Evolutionary conservation across 2,329 filamentous ascomycete species (phyloP).

Genomic region (Clonostachys byssicola): DNA sequence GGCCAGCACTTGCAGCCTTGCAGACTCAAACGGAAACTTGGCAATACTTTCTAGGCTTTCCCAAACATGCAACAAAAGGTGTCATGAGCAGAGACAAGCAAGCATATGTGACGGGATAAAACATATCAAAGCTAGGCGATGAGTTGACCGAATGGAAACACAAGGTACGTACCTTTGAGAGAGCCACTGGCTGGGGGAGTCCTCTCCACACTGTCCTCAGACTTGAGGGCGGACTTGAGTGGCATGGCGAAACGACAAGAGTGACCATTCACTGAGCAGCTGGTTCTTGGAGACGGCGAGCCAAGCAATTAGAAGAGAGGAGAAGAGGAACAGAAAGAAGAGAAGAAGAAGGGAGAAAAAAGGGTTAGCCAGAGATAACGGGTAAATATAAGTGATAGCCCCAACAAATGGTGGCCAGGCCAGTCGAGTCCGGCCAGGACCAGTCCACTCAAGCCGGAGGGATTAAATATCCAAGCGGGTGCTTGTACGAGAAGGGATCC

Average conservation of each 20-base stretch:
- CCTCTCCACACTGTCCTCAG: constrained; percentile 33
- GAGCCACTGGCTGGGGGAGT: constrained; percentile 27
- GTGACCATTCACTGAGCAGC: neutral
- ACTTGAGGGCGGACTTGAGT: constrained; percentile 37
- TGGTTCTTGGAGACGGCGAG: neutral
- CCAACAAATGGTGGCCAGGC: too few relatives aligned
- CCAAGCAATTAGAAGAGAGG: neutral
- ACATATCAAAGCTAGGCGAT: too few relatives aligned
- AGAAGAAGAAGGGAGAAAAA: neutral
- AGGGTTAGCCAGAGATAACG: neutral
- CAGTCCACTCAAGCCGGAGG: too few relatives aligned
- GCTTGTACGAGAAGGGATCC: too few relatives aligned
- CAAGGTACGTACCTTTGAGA: constrained; percentile 35
- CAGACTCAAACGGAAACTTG: neutral
- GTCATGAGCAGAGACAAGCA: neutral
- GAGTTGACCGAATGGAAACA: too few relatives aligned
- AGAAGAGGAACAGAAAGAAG: neutral
- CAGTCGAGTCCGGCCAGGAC: too few relatives aligned
- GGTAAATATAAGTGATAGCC: too few relatives aligned
- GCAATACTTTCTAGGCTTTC: neutral
- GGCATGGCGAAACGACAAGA: constrained; percentile 8
- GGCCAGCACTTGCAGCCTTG: neutral
- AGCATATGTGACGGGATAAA: neutral
- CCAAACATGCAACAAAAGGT: neutral
- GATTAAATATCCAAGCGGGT: too few relatives aligned